Evolutionary conservation across 148 eudicot species (phyloP).

Genomic region (Tetragonia tetragonoides): DNA sequence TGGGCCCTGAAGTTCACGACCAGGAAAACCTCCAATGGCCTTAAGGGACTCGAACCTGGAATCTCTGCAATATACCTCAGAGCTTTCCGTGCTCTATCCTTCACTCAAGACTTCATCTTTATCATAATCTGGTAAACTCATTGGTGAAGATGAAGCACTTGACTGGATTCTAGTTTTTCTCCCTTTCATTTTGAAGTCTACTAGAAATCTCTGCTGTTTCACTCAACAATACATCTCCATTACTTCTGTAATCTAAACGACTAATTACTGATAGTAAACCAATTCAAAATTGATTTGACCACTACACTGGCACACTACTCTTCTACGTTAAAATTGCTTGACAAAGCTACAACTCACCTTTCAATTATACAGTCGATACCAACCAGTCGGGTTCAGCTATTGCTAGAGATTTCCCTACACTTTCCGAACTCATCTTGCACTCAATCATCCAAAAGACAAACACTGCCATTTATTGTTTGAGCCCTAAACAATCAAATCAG

Average conservation of each 20-base stretch:
- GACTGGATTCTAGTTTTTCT: background rate
- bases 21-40: too few species aligned
- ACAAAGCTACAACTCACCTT: background rate
- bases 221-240: background rate
- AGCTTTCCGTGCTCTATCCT: background rate
- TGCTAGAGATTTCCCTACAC: background rate
- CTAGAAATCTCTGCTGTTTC: background rate
- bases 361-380: background rate
- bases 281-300: background rate
- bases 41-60: too few species aligned
- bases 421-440: too few species aligned
- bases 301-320: background rate
- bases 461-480: too few species aligned
- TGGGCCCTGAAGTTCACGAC: too few species aligned
- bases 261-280: background rate
- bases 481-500: too few species aligned
- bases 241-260: background rate
- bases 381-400: background rate
- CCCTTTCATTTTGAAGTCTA: background rate
- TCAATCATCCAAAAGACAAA: too few species aligned
- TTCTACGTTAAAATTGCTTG: background rate
- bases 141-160: constrained; percentile 3
- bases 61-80: too few species aligned
- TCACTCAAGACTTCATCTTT: background rate
- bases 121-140: background rate